phyloP scores from a whole-genome alignment of 352 stramenopile genomes.

The Phytophthora meadii region DNA sequence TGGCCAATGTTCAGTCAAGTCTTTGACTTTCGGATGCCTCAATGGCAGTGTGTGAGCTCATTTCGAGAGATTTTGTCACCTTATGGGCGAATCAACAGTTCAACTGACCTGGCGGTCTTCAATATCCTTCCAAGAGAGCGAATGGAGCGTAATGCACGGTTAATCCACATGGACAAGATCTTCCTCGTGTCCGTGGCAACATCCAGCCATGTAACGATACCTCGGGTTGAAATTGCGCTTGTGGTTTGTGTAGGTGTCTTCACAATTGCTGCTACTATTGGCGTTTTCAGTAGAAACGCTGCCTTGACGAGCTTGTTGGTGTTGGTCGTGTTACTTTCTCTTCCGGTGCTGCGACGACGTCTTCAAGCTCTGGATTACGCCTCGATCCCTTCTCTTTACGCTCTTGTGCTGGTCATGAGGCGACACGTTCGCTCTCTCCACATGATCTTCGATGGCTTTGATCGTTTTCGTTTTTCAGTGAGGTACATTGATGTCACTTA shows the following conservation, averaged over 20 bases:
- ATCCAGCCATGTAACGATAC: slow-evolving; percentile 43
- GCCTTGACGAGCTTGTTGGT: neutral
- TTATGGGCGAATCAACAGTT: slow-evolving; percentile 46
- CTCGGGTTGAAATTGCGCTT: slow-evolving; percentile 31
- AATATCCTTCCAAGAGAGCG: slow-evolving; percentile 54
- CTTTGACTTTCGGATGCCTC: slow-evolving; percentile 69
- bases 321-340: neutral
- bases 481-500: too few relatives aligned
- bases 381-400: slow-evolving; percentile 61
- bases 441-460: slow-evolving; percentile 71
- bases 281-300: slow-evolving; percentile 6
- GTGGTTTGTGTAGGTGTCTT: slow-evolving; percentile 6
- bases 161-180: slow-evolving; percentile 64
- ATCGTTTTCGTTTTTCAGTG: too few relatives aligned
- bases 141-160: slow-evolving; percentile 43
- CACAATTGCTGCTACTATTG: slow-evolving; percentile 8
- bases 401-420: slow-evolving; percentile 54
- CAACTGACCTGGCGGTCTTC: slow-evolving; percentile 58
- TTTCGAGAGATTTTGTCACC: slow-evolving; percentile 45
- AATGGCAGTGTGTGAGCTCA: slow-evolving; percentile 47
- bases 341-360: slow-evolving; percentile 13
- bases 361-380: slow-evolving; percentile 55
- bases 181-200: slow-evolving; percentile 69
- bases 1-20: slow-evolving; percentile 43
- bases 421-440: slow-evolving; percentile 49